Evolutionary conservation across 2,329 filamentous ascomycete species (phyloP).

Genomic region (Aaosphaeria arxii): DNA sequence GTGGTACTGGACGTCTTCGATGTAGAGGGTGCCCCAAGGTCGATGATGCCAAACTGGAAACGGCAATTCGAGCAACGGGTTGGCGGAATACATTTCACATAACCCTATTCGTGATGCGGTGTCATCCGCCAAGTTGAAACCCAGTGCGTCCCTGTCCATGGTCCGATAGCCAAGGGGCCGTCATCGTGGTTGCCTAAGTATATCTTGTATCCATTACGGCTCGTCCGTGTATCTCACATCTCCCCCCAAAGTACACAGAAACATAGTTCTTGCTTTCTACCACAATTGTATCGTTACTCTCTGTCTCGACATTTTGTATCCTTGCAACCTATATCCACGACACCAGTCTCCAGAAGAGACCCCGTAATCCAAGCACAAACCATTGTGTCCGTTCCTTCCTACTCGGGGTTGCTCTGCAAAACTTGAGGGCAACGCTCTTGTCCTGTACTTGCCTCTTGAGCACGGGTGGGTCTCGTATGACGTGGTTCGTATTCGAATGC

Average conservation of each 20-base stretch:
- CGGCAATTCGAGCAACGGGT: slow-evolving; percentile 20
- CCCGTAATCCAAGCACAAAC: not conserved
- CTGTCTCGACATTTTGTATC: not conserved
- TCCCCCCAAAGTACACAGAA: not conserved
- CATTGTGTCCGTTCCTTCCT: too few relatives aligned
- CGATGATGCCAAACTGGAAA: slow-evolving; percentile 33
- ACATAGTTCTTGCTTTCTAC: not conserved
- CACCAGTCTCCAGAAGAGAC: not conserved
- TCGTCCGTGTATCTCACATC: not conserved
- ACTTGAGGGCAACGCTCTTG: too few relatives aligned
- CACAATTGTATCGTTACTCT: not conserved
- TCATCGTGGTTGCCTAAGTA: not conserved
- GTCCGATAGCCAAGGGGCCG: not conserved
- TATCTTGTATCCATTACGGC: not conserved
- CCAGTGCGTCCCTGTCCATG: not conserved
- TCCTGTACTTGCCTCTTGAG: too few relatives aligned
- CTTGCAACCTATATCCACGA: not conserved
- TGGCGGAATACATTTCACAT: slow-evolving; percentile 1
- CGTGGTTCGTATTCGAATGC: too few relatives aligned
- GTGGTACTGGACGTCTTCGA: slow-evolving; percentile 22
- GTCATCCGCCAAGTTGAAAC: too few relatives aligned
- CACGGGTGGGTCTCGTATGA: too few relatives aligned
- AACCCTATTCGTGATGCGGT: not conserved
- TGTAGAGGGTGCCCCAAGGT: slow-evolving; percentile 9
- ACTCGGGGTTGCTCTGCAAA: too few relatives aligned